Base-by-base conservation (phyloP, 2,329 filamentous ascomycete species). In the Helotiales sp. region DNA sequence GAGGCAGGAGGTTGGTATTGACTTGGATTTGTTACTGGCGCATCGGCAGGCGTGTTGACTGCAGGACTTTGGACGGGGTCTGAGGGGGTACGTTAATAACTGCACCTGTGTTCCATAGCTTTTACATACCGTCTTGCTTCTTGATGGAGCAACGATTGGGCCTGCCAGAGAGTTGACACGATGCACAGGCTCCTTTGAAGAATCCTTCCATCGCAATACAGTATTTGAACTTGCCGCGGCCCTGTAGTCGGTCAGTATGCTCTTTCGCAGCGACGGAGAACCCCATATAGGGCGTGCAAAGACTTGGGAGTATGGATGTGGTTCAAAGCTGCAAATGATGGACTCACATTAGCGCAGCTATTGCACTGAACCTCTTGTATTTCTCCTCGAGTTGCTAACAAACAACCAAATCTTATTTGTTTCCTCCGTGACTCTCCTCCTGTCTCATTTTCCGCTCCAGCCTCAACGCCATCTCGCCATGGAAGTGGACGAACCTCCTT, bases 161-260 rank as follows among this genome's bases (percentile, higher is more conserved):
- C 30, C 67, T 54, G 13, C 69, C 69, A 49, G 68, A 70, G 15
- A 70, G 57, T 55, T 71, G 68, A 57, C 69, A 71, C 34, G 63
- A 66, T 9, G 69, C 69, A 52, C 69, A 71, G 52, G 69, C 69
- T 31, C 69, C 69, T 53, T 70, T 70, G 58, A 71, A 71, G 56
- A 67, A 71, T 6, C 68, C 68, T n/a, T 68, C 67, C 24, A 71
- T 54, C 25, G 67, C 68, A 22, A 71, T 63, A 38, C 69, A 71
- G 30, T 67, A 55, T 40, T 51, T 61, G 56, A 71, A 71, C 50
- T 71, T 71, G 9, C 69, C 69, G n/a, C 31, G 31, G 10, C 31
- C 31, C 31, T 34, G 31, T 34, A 5, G 31, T n/a, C n/a, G n/a
- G n/a, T n/a, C n/a, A n/a, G n/a, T n/a, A n/a, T n/a, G n/a, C n/a